phyloP scores from a whole-genome alignment of 352 stramenopile species.

The Pythium scleroteichum region DNA sequence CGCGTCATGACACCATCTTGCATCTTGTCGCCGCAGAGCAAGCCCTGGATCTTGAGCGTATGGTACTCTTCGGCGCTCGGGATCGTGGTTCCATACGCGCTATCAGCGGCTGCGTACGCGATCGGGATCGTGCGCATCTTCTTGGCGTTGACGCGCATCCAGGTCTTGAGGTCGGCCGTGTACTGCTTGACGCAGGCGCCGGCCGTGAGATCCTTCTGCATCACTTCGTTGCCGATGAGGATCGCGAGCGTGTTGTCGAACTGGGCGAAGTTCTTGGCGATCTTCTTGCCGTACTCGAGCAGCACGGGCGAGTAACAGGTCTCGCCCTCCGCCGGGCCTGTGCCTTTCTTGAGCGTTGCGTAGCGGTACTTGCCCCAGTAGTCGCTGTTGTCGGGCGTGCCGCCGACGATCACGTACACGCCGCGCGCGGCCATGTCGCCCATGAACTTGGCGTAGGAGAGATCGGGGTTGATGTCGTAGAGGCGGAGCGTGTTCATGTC shows the following conservation, averaged over 20 bases:
- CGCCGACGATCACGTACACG: constrained; percentile 83
- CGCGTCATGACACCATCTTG: constrained; percentile 73
- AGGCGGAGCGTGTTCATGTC: constrained; percentile 86
- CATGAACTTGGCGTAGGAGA: constrained; percentile 88
- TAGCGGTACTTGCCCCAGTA: constrained; percentile 88
- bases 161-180: constrained; percentile 82
- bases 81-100: constrained; percentile 61
- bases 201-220: constrained; percentile 82
- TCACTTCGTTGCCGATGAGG: constrained; percentile 88
- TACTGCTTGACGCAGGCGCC: constrained; percentile 86
- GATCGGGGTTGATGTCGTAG: constrained; percentile 86
- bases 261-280: constrained; percentile 84
- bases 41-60: constrained; percentile 79
- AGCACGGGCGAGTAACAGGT: constrained; percentile 86
- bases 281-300: constrained; percentile 85
- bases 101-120: constrained; percentile 82
- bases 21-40: constrained; percentile 88
- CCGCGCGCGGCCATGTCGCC: constrained; percentile 73
- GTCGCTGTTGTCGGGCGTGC: constrained; percentile 78
- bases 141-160: constrained; percentile 87
- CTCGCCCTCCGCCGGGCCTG: constrained; percentile 57
- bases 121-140: constrained; percentile 79
- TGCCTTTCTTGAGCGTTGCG: constrained; percentile 43
- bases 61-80: constrained; percentile 81
- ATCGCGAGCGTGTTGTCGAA: constrained; percentile 88